Evolutionary conservation across 352 stramenopile species (phyloP), one percentile per base, ranked within the genome.

Genomic region (Phytophthora parvispora): DNA sequence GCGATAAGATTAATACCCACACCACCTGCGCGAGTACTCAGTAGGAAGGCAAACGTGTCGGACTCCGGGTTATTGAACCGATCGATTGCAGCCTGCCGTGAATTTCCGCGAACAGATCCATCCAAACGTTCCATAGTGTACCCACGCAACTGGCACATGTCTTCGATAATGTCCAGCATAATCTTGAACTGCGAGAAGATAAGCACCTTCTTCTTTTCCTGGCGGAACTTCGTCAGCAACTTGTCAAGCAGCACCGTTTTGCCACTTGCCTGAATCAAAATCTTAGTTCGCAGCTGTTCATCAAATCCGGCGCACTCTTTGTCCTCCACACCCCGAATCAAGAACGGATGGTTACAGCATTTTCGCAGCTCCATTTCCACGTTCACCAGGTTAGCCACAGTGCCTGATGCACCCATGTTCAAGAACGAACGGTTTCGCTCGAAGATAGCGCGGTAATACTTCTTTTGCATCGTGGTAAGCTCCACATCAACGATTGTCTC

Each of bases 401-500:
- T 98, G 8, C 98, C 88, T 29, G 97, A 84, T 4, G 85, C 71
- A 6, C 87, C 90, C 79, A 91, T 92, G 64, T 95, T 97, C 47
- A 98, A 80, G 60, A 97, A 98, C 20, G 87, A 86, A 12, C 93
- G 87, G 61, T 99, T 99, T 38, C 98, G 94, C 80, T 99, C 98
- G 70, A 99, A 99, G 62, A 99, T 99, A 36, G 98, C 98, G 43
- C 90, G 87, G 69, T 97, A 96, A 64, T 96, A 97, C 52, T 96
- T 96, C 77, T 99, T 99, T 77, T 99, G 98, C 75, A 99, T 92
- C 16, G 95, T 99, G 36, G 98, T 99, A n/a, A 99, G 86, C 76
- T 99, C 98, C 18, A 99, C 98, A 86, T 99, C 98, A 69, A 99
- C 98, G 38, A 99, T 97, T n/a, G 98, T 99, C 77, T 99, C 98